These are phyloP conservation scores for Aspergillus hancockii DNA, from an alignment of 495 filamentous ascomycete species.

Conservation along the genomic window DNA sequence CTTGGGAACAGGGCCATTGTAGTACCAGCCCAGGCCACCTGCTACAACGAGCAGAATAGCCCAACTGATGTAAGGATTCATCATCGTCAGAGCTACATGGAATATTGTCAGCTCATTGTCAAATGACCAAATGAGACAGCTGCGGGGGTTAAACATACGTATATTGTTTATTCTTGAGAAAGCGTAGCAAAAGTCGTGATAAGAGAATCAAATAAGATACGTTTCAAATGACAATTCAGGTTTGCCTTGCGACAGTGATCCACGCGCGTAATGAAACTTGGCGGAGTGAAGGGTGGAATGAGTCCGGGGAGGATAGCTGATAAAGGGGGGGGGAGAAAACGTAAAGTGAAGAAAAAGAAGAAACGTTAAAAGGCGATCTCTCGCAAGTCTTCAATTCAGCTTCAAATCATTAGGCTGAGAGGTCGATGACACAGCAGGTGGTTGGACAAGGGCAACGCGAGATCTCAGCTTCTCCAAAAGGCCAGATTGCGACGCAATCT, in stretches of 20 bases:
- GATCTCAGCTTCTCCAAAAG: conserved; percentile 21
- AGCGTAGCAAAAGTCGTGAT: conserved; percentile 17
- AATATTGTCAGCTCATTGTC: conserved; percentile 12
- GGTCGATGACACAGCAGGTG: conserved; percentile 8
- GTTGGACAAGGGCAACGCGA: conserved; percentile 14
- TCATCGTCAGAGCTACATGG: conserved; percentile 29
- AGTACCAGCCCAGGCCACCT: conserved; percentile 50
- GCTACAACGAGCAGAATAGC: conserved; percentile 55
- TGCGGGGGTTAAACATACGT: conserved; percentile 2
- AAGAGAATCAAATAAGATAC: background rate
- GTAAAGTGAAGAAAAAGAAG: background rate
- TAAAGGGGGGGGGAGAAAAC: background rate
- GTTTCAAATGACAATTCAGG: background rate
- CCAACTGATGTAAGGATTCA: conserved; percentile 57
- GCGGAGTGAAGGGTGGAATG: background rate
- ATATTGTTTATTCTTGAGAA: conserved; percentile 4
- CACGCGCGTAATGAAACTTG: background rate
- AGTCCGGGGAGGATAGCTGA: conserved; percentile 9
- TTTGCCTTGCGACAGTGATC: background rate
- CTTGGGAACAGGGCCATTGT: conserved; percentile 42
- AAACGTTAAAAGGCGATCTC: conserved; percentile 18
- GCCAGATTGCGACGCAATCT: conserved; percentile 26
- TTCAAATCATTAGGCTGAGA: conserved; percentile 19
- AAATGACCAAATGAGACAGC: background rate
- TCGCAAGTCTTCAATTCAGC: conserved; percentile 18